These are phyloP conservation scores for Ophiostoma ulmi DNA, from an alignment of 2,329 filamentous ascomycete genomes.

Conservation along the genomic window DNA sequence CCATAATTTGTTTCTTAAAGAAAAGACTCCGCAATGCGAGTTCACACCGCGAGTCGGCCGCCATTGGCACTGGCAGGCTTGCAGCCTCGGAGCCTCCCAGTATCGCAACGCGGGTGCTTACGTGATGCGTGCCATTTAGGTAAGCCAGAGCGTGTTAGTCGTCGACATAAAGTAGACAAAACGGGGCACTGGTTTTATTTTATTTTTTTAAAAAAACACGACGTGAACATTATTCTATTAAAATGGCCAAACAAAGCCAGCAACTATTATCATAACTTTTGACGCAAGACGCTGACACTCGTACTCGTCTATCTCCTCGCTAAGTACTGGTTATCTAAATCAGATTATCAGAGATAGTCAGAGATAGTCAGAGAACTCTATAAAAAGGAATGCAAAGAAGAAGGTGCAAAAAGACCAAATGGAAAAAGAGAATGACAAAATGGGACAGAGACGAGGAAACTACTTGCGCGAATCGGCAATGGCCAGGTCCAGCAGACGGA, in stretches of 20 bases:
- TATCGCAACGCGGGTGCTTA: neutral
- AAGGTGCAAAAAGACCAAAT: neutral
- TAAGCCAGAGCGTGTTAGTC: neutral
- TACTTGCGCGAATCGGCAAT: constrained; percentile 41
- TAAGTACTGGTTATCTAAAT: neutral
- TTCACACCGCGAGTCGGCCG: neutral
- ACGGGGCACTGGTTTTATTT: too few species aligned
- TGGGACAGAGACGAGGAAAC: neutral
- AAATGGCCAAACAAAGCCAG: neutral
- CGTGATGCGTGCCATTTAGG: neutral
- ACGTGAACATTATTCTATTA: neutral
- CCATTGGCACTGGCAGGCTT: neutral
- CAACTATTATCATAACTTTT: constrained; percentile 7
- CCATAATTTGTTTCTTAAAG: neutral
- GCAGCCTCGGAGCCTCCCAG: constrained; percentile 1
- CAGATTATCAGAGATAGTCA: neutral
- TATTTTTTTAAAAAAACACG: neutral
- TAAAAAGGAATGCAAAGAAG: neutral
- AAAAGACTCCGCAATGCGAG: neutral
- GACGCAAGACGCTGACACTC: neutral
- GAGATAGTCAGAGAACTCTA: neutral
- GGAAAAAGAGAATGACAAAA: neutral
- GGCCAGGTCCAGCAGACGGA: constrained; percentile 68
- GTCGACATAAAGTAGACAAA: neutral
- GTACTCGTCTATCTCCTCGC: too few species aligned